Evolutionary conservation across 148 eudicot genomes (phyloP), one percentile per base, ranked within the genome.

Genomic region (Agrostemma githago): DNA sequence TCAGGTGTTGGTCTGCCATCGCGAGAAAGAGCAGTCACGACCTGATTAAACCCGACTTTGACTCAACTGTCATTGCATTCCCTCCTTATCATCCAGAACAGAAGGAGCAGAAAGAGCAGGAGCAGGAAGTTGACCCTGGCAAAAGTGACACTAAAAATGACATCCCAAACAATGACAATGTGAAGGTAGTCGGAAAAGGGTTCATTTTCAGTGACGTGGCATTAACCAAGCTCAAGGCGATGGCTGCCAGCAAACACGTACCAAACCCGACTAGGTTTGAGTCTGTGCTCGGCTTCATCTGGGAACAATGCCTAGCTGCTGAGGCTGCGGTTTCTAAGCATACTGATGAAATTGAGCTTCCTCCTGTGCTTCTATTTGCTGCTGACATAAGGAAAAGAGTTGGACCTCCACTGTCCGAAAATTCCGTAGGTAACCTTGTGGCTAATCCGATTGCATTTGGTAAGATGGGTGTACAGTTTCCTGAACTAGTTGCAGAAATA

Each of bases 321-420:
- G 53, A 59, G 19, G 5, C 53, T 1, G 16, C 64, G 26, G 43
- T 57, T 34, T 54, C 43, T 26, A 61, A 5, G 6, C 51, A 11
- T 15, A 8, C 54, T 41, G 34, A 26, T 26, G 34, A 0, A 26
- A 26, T 1, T 26, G 75, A 62, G 19, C 67, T 21, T 62, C 65
- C 75, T 62, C 65, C 75, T n/a, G 66, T 40, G 17, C 66, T 72
- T 11, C 16, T 72, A n/a, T 43, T 72, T 20, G 56, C 75, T 41
- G 75, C 62, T 43, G 75, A 72, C 16, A 19, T 72, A 62, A 41
- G 75, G 38, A 70, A 70, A 51, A 51, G 72, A 43, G n/a, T 70
- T 21, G 61, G 72, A 0, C 20, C 72, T 34, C 40, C 66, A 2
- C 54, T 72, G 4, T 62, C 75, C 7, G 39, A 42, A 43, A 41